Evolutionary conservation across 129 eudicot genomes (phyloP).

Genomic region (Solidago caesia): DNA sequence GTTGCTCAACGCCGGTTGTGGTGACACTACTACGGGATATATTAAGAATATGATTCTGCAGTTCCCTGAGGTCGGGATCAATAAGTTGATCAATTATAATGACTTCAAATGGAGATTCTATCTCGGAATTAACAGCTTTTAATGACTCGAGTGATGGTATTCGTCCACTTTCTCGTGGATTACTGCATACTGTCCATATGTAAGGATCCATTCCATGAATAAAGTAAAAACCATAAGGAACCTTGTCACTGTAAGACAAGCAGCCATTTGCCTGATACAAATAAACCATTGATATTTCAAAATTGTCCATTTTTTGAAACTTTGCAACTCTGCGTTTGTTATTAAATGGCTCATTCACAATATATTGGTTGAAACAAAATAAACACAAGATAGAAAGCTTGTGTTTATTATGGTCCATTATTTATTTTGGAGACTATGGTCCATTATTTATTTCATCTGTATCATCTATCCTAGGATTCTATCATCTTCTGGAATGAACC

Average conservation of each 20-base stretch:
- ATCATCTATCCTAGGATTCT: neutral
- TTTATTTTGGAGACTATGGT: neutral
- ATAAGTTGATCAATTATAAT: slow-evolving; percentile 52
- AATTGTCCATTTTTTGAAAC: neutral
- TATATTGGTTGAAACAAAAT: neutral
- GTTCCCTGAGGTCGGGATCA: slow-evolving; percentile 71
- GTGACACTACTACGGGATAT: slow-evolving; percentile 53
- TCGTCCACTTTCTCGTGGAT: slow-evolving; percentile 71
- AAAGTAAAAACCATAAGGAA: slow-evolving; percentile 85
- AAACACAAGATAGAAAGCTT: neutral
- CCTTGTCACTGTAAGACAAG: slow-evolving; percentile 73
- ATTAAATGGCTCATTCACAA: neutral
- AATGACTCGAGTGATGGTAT: slow-evolving; percentile 87
- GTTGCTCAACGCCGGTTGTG: slow-evolving; percentile 70
- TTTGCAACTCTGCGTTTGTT: neutral
- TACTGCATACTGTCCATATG: slow-evolving; percentile 80
- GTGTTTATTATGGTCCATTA: neutral
- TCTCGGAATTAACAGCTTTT: slow-evolving; percentile 55
- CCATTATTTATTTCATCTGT: neutral
- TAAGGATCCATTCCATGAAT: slow-evolving; percentile 94
- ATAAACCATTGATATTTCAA: slow-evolving; percentile 18
- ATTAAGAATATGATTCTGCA: slow-evolving; percentile 55
- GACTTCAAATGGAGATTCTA: slow-evolving; percentile 66
- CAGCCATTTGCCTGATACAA: slow-evolving; percentile 81
- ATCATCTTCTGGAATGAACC: neutral